Conservation (phyloP, 202 grass and related monocot genomes). For the Carex sylvatica region DNA sequence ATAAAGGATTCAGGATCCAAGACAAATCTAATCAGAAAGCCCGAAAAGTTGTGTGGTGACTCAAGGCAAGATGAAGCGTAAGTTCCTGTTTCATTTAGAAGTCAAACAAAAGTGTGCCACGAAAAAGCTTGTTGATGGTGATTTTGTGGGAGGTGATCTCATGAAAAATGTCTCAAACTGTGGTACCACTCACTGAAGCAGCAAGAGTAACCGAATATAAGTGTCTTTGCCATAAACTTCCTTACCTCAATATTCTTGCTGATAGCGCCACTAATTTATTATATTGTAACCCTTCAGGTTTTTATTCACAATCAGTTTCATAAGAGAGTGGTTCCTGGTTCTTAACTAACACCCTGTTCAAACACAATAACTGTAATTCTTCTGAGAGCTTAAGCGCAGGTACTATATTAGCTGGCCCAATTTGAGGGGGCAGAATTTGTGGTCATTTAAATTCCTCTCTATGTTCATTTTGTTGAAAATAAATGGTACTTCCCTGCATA, state of each 20-base stretch:
- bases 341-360: neutral
- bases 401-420: neutral
- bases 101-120: neutral
- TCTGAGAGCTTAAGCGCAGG: neutral
- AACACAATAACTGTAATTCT: neutral
- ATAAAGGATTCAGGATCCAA: neutral
- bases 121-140: neutral
- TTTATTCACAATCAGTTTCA: neutral
- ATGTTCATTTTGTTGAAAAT: too few relatives aligned
- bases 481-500: too few relatives aligned
- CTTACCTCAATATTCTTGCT: neutral
- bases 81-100: neutral
- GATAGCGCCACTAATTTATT: neutral
- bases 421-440: neutral
- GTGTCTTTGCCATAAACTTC: neutral
- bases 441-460: neutral
- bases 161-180: neutral
- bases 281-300: neutral
- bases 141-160: neutral
- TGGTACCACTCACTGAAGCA: neutral
- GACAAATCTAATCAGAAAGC: neutral
- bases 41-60: neutral
- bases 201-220: neutral
- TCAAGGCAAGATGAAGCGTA: neutral
- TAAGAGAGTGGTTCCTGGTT: neutral